Percentiles rank a stretch among this genome's conserved stretches.
phyloP scores from a whole-genome alignment of 1,284 basidiomycete genomes.

The Austroboletus olivaceoglutinosus region DNA sequence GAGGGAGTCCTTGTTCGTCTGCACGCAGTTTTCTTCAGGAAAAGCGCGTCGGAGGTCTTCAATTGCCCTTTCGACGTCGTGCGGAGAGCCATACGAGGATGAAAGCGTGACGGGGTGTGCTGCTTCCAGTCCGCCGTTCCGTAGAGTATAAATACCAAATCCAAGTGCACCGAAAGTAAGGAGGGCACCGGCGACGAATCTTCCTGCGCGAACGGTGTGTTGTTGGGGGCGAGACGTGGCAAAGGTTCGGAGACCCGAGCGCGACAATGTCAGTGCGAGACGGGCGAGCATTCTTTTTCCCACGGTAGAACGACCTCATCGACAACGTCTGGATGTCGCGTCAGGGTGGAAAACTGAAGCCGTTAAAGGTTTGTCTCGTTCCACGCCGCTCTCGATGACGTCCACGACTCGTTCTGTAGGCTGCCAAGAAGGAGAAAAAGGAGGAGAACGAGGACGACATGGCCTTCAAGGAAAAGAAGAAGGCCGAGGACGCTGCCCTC shows the following conservation, averaged over 20 bases:
- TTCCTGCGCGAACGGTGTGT: conserved; percentile 4
- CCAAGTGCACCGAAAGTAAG: conserved; percentile 21
- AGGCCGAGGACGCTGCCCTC: conserved; percentile 64
- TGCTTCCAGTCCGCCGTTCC: no score
- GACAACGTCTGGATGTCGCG: conserved; percentile 53
- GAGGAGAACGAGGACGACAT: conserved; percentile 68
- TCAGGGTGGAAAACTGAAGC: conserved; percentile 81
- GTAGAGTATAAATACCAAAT: conserved; percentile 17
- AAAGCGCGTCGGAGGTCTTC: conserved; percentile 50
- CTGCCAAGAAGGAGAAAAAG: conserved; percentile 75
- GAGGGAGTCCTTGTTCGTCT: conserved; percentile 50
- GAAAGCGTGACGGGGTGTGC: conserved; percentile 4
- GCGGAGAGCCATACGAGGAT: conserved; percentile 43
- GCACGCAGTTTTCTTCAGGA: conserved; percentile 44
- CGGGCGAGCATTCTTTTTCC: no score
- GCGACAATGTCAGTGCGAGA: no score
- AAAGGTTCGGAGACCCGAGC: no score
- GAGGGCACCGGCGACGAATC: conserved; percentile 19
- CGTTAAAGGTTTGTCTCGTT: conserved; percentile 51
- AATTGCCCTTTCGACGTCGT: conserved; percentile 54
- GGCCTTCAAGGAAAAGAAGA: conserved; percentile 73
- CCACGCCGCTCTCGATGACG: background rate
- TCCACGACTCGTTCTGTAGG: conserved; percentile 38
- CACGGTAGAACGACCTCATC: no score
- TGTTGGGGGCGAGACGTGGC: background rate